Base-by-base conservation (phyloP, 73 alveolate genomes). In the Stentor coeruleus region DNA sequence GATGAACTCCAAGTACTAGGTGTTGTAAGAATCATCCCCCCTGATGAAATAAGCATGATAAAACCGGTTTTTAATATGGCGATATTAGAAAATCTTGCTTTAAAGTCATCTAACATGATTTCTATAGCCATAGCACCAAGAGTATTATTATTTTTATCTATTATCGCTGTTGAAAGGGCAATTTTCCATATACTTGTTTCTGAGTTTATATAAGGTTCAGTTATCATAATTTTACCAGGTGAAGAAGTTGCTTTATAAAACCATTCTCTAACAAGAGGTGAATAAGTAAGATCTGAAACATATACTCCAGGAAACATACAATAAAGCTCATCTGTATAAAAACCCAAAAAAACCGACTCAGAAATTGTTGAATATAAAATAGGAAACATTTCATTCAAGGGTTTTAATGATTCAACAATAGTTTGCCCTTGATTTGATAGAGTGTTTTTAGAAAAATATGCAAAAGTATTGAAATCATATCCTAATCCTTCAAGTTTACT, bases 211-310 rank as follows among this genome's bases (percentile, higher is more conserved):
- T 66, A 66, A 20, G 79, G 79, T 31, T 66, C 40, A 2, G 79
- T 66, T 14, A 66, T 66, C 26, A 31, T 31, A 20, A 31, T 40
- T 0, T 1, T 11, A 15, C 39, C 37, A 20, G 42, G 14, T 1
- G n/a, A 14, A 2, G n/a, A 20, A 20, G 11, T 20, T 20, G 79
- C 79, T 66, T 66, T 66, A 66, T 66, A 33, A 2, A 20, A 66
- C 79, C 79, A 66, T 66, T 66, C 79, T 66, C 79, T 0, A 1
- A 31, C 37, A 20, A 66, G 14, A 20, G 79, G 79, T 2, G 79
- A 26, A 2, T 66, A 66, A 66, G n/a, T 40, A 20, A 31, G n/a
- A 20, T 33, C 37, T 49, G 66, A 49, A 31, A 66, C n/a, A 20
- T 26, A 20, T 28, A 11, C 1, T 2, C 79, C 79, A 26, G 79